phyloP scores from a whole-genome alignment of 2,329 filamentous ascomycete species.

The Lecanosticta acicola region DNA sequence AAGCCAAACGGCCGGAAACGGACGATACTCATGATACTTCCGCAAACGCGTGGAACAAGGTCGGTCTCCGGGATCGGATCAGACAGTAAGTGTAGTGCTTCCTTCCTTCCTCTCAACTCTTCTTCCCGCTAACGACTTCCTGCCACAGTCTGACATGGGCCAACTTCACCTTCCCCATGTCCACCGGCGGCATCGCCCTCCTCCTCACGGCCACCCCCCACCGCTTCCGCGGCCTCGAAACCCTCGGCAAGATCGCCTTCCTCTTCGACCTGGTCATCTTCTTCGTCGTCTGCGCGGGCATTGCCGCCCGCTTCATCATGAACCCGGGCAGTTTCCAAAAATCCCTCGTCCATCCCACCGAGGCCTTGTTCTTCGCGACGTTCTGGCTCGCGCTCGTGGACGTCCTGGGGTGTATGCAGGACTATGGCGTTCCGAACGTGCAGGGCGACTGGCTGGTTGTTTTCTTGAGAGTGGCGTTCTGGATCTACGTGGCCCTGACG shows the following conservation, averaged over 20 bases:
- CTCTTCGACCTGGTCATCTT: slow-evolving; percentile 49
- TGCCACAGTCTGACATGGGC: neutral
- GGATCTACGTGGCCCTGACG: slow-evolving; percentile 58
- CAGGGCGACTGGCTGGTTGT: slow-evolving; percentile 50
- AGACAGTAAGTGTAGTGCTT: slow-evolving; percentile 38
- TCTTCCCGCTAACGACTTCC: too few relatives aligned
- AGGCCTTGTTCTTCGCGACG: slow-evolving; percentile 46
- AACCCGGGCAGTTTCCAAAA: slow-evolving; percentile 41
- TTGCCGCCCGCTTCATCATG: slow-evolving; percentile 42
- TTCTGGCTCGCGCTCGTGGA: slow-evolving; percentile 37
- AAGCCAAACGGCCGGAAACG: too few relatives aligned
- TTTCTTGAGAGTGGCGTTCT: slow-evolving; percentile 60
- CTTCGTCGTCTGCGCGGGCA: slow-evolving; percentile 26
- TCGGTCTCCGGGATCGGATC: neutral
- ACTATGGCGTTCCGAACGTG: slow-evolving; percentile 56
- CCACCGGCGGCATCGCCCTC: slow-evolving; percentile 43
- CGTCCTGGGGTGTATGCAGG: slow-evolving; percentile 59
- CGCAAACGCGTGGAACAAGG: too few relatives aligned
- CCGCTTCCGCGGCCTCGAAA: slow-evolving; percentile 45
- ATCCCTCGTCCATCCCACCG: slow-evolving; percentile 47
- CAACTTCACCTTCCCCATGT: slow-evolving; percentile 35
- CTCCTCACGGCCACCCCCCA: slow-evolving; percentile 42
- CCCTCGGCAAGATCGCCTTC: slow-evolving; percentile 49
- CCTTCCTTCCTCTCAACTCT: too few relatives aligned
- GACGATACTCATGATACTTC: too few relatives aligned